Base-by-base conservation (phyloP, 441 rosid species). In the Corymbia citriodora region DNA sequence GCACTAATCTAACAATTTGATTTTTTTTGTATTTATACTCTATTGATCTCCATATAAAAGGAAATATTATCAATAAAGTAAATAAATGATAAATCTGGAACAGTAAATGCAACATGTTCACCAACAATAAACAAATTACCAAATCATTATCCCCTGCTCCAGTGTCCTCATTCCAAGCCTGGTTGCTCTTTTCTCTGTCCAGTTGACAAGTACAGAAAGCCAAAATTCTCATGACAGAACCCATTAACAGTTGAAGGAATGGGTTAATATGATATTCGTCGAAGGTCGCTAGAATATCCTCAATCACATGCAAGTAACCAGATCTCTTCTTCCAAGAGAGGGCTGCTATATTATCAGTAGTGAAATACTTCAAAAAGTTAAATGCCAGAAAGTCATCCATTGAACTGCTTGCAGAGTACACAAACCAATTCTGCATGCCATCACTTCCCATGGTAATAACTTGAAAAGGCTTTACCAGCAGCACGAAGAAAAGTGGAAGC, bases 251-350 rank as follows among this genome's bases (percentile, higher is more conserved):
- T 92, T 95, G 94, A 92, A 98, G 95, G 93, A 96, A 97, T 89
- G 99, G 99, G 90, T 91, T 92, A 92, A 96, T 85, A 90, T 92
- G 99, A 48, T 92, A 89, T 92, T 96, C 98, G 95, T 96, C 99
- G 95, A 98, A 97, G 92, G 95, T 96, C 90, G 92, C 95, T 89
- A 98, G 94, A 92, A 96, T 91, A 89, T 96, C 97, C 92, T 96
- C 96, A 92, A 97, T 93, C 87, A 98, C 99, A 92, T 97, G 98
- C 91, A 98, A 93, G 94, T 97, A 97, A 55, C 97, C 99, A 91
- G 92, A 95, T 93, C 91, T 94, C 94, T 95, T 96, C 94, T 98
- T 97, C 96, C 95, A 96, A 70, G 99, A 93, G 50, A 98, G 90
- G 57, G 93, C 93, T 21, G 94, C 92, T 55, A 97, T 89, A 92